Percentiles rank a stretch among this genome's conserved stretches.
Evolutionary conservation across 768 basidiomycete species (phyloP).

Genomic region (Suillus placidus): DNA sequence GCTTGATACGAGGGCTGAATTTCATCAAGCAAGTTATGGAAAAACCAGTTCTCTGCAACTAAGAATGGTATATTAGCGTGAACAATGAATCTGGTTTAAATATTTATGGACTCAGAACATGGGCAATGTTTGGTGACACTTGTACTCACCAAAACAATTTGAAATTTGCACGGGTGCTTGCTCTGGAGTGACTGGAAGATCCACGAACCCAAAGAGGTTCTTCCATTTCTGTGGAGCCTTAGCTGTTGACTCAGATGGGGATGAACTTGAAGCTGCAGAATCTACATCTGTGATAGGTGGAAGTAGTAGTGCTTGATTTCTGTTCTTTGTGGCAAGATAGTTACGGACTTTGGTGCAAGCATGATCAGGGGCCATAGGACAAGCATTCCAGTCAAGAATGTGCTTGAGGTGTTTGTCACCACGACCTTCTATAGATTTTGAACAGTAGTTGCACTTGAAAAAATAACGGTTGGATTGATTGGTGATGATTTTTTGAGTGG

Average conservation of each 20-base stretch:
- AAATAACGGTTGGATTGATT: conserved; percentile 11
- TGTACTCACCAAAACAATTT: conserved; percentile 7
- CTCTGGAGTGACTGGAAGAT: neutral
- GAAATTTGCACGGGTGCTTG: conserved; percentile 3
- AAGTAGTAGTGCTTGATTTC: neutral
- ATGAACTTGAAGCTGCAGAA: neutral
- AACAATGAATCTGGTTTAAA: conserved; percentile 18
- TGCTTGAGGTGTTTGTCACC: conserved; percentile 20
- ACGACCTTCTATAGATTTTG: conserved; percentile 11
- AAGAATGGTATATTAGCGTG: conserved; percentile 30
- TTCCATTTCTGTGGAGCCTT: neutral
- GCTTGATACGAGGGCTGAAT: conserved; percentile 29
- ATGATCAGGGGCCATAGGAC: neutral
- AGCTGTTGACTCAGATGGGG: neutral
- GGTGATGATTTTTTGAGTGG: conserved; percentile 9
- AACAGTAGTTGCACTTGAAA: conserved; percentile 20
- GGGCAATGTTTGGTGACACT: neutral
- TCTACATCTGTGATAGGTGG: neutral
- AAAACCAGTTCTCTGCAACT: conserved; percentile 23
- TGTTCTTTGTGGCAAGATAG: conserved; percentile 4
- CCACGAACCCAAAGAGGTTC: conserved; percentile 5
- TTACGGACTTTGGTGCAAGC: neutral
- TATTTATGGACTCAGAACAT: neutral
- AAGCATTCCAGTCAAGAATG: neutral
- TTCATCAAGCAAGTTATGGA: conserved; percentile 24